These are phyloP conservation scores for Annulohypoxylon stygium DNA, from an alignment of 495 filamentous ascomycete species.

Conservation along the genomic window DNA sequence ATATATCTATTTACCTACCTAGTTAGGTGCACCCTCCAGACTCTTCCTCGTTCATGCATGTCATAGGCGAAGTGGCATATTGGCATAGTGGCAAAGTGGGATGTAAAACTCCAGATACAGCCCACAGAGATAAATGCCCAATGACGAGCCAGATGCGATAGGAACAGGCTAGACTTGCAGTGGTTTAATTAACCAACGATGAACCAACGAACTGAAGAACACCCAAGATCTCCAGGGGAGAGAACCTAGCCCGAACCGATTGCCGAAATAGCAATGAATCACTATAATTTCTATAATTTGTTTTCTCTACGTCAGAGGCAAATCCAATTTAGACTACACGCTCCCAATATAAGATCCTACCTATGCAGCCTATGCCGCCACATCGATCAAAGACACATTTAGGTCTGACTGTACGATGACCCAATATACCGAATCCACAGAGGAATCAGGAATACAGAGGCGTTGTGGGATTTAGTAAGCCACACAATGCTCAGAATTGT, in stretches of 20 bases:
- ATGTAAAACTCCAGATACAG: not conserved
- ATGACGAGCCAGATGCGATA: constrained; percentile 23
- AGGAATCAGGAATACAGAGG: not conserved
- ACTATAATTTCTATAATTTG: not conserved
- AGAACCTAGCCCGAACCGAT: constrained; percentile 13
- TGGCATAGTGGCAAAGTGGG: not conserved
- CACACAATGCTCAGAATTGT: not conserved
- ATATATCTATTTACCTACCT: not conserved
- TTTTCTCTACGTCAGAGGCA: constrained; percentile 28
- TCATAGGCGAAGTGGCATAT: not conserved
- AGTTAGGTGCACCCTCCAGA: not conserved
- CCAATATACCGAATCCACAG: not conserved
- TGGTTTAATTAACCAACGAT: not conserved
- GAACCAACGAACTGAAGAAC: constrained; percentile 19
- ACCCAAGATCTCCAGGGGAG: constrained; percentile 40
- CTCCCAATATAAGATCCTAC: constrained; percentile 4
- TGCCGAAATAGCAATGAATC: constrained; percentile 22
- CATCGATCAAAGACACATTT: constrained; percentile 23
- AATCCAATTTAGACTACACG: constrained; percentile 22
- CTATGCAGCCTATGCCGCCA: not conserved
- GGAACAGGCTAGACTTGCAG: constrained; percentile 34
- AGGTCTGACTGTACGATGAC: constrained; percentile 29
- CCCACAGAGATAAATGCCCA: constrained; percentile 13
- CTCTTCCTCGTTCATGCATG: not conserved
- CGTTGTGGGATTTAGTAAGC: constrained; percentile 18